A percentile compares a stretch with the other conserved stretches of the same genome.
phyloP scores from a whole-genome alignment of 2,329 filamentous ascomycete genomes.

The Blastomyces gilchristii region DNA sequence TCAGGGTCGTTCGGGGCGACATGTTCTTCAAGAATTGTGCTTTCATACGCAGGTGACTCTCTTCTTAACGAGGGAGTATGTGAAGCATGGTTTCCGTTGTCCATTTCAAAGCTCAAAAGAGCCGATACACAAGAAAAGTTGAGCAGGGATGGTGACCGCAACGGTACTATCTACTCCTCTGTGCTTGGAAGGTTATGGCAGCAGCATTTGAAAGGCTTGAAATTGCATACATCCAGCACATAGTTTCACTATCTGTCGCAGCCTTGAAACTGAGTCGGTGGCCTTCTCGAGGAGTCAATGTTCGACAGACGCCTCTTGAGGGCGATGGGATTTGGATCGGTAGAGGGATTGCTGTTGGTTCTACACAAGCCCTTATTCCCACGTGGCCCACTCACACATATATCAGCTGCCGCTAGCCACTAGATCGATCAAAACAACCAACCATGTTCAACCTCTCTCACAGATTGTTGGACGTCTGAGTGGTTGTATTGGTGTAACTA shows the following conservation, averaged over 20 bases:
- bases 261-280: neutral
- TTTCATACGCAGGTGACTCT: neutral
- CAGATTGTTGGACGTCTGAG: too few species aligned
- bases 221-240: neutral
- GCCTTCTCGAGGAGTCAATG: neutral
- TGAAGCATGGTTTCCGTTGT: neutral
- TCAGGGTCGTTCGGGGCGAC: neutral
- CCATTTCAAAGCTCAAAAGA: neutral
- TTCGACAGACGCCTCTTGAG: neutral
- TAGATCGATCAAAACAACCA: too few species aligned
- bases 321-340: neutral
- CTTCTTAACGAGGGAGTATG: neutral
- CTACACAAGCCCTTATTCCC: too few species aligned
- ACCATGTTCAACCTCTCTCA: too few species aligned
- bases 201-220: neutral
- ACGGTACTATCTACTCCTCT: neutral
- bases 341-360: too few species aligned
- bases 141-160: neutral
- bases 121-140: neutral
- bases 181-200: neutral
- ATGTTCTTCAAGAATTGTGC: neutral
- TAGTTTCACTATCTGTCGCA: neutral
- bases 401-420: too few species aligned
- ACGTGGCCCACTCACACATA: too few species aligned
- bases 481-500: too few species aligned